Evolutionary conservation across 2,329 filamentous ascomycete species (phyloP), one percentile per base, ranked within the genome.

Genomic region (Ceratocystiopsis minuta): DNA sequence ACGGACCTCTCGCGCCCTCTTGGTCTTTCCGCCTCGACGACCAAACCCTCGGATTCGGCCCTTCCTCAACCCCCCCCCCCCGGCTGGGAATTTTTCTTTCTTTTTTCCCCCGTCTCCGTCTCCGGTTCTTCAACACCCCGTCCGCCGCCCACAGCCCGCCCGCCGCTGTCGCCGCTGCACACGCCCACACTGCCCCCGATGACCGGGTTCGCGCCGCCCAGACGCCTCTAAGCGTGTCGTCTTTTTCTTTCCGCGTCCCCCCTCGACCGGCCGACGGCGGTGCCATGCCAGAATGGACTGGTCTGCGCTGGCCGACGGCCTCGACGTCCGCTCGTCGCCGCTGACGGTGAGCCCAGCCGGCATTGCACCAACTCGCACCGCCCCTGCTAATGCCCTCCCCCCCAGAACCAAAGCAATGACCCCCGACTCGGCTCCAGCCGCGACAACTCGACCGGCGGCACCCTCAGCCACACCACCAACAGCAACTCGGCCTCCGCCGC

Each of bases 401-500:
- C 33, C 32, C 39, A 57, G 53, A 55, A 53, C 40, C 39, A 55
- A 39, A 50, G 48, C 39, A 45, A 52, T 35, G 65, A 68, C 49
- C 54, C 55, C 9, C 56, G 64, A 41, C 52, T 66, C 36, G 65
- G 63, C 31, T 66, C 63, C 37, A 56, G 58, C 31, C 60, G 64
- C 36, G 56, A 63, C 41, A 60, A 60, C 49, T 54, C 57, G 2
- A 61, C 59, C 4, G 52, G 53, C 46, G 54, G 58, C 48, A 61
- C 61, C 33, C 37, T 64, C 40, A 53, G 55, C 48, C 56, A 58
- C 31, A 37, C 56, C 37, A 53, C 54, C 15, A 46, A 53, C 15
- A 50, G 49, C 20, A 53, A 53, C 24, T 56, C 54, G n/a, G 56
- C 63, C 50, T 65, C 61, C 10, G 52, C 62, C 32, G 50, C 53